phyloP scores from a whole-genome alignment of 2,329 filamentous ascomycete species.

The Aaosphaeria arxii region DNA sequence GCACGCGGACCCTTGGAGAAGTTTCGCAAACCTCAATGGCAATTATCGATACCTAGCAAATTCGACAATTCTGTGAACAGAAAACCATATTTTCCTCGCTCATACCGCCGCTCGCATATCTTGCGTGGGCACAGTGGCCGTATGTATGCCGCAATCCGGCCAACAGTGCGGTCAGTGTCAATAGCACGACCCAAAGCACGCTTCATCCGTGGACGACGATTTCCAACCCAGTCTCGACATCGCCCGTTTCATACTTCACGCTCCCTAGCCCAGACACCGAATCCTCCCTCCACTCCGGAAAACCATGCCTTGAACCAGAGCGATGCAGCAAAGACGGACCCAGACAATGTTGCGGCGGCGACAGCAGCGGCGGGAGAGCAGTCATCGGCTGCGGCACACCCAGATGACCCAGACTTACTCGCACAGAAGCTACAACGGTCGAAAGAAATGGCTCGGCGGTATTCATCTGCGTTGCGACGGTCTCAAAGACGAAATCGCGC shows the following conservation, averaged over 20 bases:
- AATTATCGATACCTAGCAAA: too few relatives aligned
- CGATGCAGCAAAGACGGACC: conserved; percentile 16
- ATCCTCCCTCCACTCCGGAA: conserved; percentile 26
- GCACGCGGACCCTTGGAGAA: too few relatives aligned
- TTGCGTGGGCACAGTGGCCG: conserved; percentile 8
- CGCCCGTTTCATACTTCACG: conserved; percentile 35
- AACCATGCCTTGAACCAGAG: conserved; percentile 23
- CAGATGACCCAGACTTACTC: conserved; percentile 31
- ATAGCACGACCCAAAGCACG: conserved; percentile 30
- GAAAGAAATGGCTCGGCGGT: conserved; percentile 30
- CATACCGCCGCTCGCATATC: too few relatives aligned
- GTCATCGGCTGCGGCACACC: conserved; percentile 16
- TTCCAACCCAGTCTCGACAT: conserved; percentile 22
- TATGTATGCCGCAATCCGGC: conserved; percentile 42
- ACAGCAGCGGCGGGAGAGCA: conserved; percentile 13
- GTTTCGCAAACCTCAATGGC: too few relatives aligned
- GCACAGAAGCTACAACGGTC: conserved; percentile 36
- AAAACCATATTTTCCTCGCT: too few relatives aligned
- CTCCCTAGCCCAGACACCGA: conserved; percentile 20
- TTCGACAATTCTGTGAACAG: too few relatives aligned
- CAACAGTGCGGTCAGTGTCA: conserved; percentile 40
- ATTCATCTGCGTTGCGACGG: conserved; percentile 32
- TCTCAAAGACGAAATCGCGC: conserved; percentile 30
- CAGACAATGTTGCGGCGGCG: conserved; percentile 8
- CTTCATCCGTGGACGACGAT: conserved; percentile 36